Evolutionary conservation across 1,284 basidiomycete genomes (phyloP), one percentile per base, ranked within the genome.

Genomic region (Phenoliferia sp.): DNA sequence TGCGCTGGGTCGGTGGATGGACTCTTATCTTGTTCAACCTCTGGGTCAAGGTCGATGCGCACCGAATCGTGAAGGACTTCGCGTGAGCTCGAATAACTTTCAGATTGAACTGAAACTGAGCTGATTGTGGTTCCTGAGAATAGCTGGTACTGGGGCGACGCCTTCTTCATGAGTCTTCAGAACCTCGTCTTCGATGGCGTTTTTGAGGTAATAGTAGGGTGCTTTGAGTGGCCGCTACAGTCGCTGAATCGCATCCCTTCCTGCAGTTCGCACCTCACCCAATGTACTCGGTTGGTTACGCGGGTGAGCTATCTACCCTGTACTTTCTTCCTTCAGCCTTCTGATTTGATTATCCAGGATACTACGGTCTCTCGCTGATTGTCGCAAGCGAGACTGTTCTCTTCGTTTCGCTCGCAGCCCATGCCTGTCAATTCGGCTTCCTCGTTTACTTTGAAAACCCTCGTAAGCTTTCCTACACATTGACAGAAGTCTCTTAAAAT

Each of bases 111-210:
- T 36, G 34, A 52, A 52, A 52, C n/a, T 22, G 7, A 22, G 29
- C 58, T 59, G 19, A 44, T 19, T 33, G 6, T 10, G n/a, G 32
- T 3, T 33, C 12, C 73, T 88, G 90, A n/a, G 73, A 90, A 89
- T 70, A 90, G 89, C 15, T 92, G 92, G 93, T 99, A 99, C 80
- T 98, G 95, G 95, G 95, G 95, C 26, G 95, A 99, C 77, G 90
- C 90, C 61, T 99, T 99, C 82, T 99, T 97, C 84, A 76, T 82
- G 67, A 82, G 83, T 65, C 80, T 84, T 69, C 82, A 85, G 75
- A 78, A 82, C 61, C 84, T 99, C 29, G 90, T 98, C 5, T 99
- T 99, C 78, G 94, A 99, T 78, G 96, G 96, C 10, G 95, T 99
- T 10, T 98, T 98, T 76, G 94, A 98, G 77, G 83, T 92, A 60